Base-by-base conservation (phyloP, 2,329 filamentous ascomycete species). In the Elsinoe perseae region DNA sequence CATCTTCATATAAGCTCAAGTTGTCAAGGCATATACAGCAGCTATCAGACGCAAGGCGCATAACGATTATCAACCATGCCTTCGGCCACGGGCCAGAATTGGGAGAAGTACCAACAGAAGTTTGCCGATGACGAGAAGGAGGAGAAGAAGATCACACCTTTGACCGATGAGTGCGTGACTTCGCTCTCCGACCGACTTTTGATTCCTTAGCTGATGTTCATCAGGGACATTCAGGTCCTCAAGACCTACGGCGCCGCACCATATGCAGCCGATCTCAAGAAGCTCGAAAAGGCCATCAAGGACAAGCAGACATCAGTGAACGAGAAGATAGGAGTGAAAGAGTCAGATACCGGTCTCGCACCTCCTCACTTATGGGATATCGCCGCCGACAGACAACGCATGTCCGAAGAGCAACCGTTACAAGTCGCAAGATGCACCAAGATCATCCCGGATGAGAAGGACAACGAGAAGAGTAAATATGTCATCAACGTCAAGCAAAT, bases 401-500 rank as follows among this genome's bases (percentile, higher is more conserved):
- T 98, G 93, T 85, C 86, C 61, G 93, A 98, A 75, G 93, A 98
- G 75, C 93, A 98, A 68, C 93, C 93, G 42, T 81, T 97, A 65
- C 93, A 98, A 75, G 93, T 98, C 61, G 93, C 93, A 62, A 82
- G 93, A 68, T 98, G 93, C 80, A 98, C 93, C 59, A 98, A 98
- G 80, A 98, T 98, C 72, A 98, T 98, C 65, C 85, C 90, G 60
- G 92, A 97, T 69, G 91, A 95, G 71, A 92, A 93, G 74, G 91
- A 97, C 70, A 80, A 89, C 59, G 88, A 95, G 61, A 98, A 98
- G 82, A 95, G 87, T 83, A 98, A 97, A 84, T 98, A 98, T 77
- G 91, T 98, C 67, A 98, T 98, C 81, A 98, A 98, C 75, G 92
- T 98, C 65, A 98, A 98, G 80, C 93, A 98, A 74, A 98, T 98